phyloP scores from a whole-genome alignment of 2,329 filamentous ascomycete species.

The Ceratocystis harringtonii region DNA sequence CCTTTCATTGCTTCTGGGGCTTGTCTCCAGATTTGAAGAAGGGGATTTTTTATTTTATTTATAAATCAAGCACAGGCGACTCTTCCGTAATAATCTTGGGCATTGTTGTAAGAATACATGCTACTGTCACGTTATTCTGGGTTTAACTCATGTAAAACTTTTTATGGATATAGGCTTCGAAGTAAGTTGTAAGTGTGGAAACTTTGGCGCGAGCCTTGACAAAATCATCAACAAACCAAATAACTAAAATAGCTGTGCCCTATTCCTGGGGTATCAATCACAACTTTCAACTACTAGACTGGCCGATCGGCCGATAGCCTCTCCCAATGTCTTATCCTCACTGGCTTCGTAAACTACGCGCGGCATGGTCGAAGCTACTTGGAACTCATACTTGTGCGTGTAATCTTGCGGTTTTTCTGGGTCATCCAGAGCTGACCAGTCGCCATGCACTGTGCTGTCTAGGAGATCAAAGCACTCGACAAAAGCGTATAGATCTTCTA shows the following conservation, averaged over 20 bases:
- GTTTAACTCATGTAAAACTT: too few species aligned
- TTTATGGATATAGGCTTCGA: too few species aligned
- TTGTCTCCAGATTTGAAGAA: slow-evolving; percentile 36
- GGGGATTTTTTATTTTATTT: slow-evolving; percentile 18
- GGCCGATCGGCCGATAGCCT: slow-evolving; percentile 65
- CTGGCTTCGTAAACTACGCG: slow-evolving; percentile 63
- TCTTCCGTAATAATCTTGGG: too few species aligned
- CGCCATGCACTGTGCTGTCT: slow-evolving; percentile 23
- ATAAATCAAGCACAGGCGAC: too few species aligned
- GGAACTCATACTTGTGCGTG: slow-evolving; percentile 70
- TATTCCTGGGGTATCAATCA: background rate
- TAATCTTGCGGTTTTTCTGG: slow-evolving; percentile 47
- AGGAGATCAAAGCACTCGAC: slow-evolving; percentile 75
- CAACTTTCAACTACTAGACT: slow-evolving; percentile 77
- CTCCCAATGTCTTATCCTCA: slow-evolving; percentile 47
- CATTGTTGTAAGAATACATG: too few species aligned
- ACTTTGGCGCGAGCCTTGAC: too few species aligned
- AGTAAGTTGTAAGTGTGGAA: too few species aligned
- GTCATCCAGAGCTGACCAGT: slow-evolving; percentile 21
- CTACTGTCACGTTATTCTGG: too few species aligned
- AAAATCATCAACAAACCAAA: background rate
- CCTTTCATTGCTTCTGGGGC: slow-evolving; percentile 33
- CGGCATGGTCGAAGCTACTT: slow-evolving; percentile 72
- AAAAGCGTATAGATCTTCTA: slow-evolving; percentile 91
- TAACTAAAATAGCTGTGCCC: background rate